These are phyloP conservation scores for Neltuma alba DNA, from an alignment of 306 rosid genomes.

Conservation along the genomic window DNA sequence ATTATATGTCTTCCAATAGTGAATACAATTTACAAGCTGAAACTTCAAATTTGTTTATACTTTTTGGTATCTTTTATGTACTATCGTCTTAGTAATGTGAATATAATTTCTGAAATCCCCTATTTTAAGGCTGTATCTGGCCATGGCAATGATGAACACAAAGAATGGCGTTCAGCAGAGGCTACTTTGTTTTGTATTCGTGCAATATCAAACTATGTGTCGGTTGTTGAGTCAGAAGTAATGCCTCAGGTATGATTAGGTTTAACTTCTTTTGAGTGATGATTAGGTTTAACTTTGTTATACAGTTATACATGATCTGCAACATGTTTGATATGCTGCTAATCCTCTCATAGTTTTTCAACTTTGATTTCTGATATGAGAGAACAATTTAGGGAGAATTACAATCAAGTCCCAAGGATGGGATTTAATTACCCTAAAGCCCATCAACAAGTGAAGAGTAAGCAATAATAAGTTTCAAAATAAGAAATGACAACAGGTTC, in stretches of 20 bases:
- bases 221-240: conserved; percentile 87
- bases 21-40: neutral
- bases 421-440: too few species aligned
- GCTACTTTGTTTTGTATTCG: conserved; percentile 97
- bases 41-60: neutral
- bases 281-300: conserved; percentile 32
- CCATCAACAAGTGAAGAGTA: too few species aligned
- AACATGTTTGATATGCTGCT: neutral
- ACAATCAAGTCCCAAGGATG: too few species aligned
- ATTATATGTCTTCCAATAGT: conserved; percentile 1
- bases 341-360: conserved; percentile 4
- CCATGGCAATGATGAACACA: conserved; percentile 64
- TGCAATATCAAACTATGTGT: conserved; percentile 88
- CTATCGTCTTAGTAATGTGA: conserved; percentile 12
- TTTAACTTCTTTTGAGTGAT: conserved; percentile 43
- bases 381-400: too few species aligned
- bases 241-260: conserved; percentile 84
- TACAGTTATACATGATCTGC: neutral
- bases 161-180: conserved; percentile 95
- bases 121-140: conserved; percentile 73
- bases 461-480: too few species aligned
- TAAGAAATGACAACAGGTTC: too few species aligned
- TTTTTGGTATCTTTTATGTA: conserved; percentile 3
- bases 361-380: conserved; percentile 8
- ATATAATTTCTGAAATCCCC: conserved; percentile 24